Base-by-base conservation (phyloP, 169 alveolate genomes). In the Eimeria necatrix region DNA sequence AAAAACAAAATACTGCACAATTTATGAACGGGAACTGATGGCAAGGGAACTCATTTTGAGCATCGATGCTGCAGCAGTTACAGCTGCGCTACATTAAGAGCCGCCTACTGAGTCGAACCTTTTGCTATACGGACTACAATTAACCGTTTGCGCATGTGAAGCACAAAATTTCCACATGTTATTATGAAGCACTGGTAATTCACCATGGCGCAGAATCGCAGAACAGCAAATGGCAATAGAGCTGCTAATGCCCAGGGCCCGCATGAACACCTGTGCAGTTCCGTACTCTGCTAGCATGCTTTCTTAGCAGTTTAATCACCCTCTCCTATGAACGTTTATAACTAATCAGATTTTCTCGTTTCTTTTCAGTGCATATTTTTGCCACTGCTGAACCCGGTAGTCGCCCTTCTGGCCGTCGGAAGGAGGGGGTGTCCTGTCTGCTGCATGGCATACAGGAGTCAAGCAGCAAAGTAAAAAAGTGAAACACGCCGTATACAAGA, bases 181-280 rank as follows among this genome's bases (percentile, higher is more conserved):
- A 32, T 32, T 32, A 32, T 32, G 41, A 32, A 0, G 3, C 2
- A 32, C 41, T 32, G 41, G 41, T 2, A 26, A 26, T 83, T 83
- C 53, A 52, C 73, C 20, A 16, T 16, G 16, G 41, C 41, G 18
- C 24, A 41, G 53, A 4, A n/a, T n/a, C 41, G 16, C 61, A 61
- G 20, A 76, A 76, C 68, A 26, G 81, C 93, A 59, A 64, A 18
- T 46, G 46, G 22, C 78, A 60, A 60, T 52, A 60, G 81, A 32
- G 93, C 93, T 85, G 22, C 93, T 56, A 18, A 10, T 2, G 48
- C 46, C 59, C 12, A 56, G 93, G 81, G 80, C 93, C 80, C 92
- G 61, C 70, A n/a, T 20, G 24, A 85, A 81, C 93, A 85, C 64
- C 64, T 73, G 76, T 85, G 61, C 93, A 85, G 12, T 24, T 41